Evolutionary conservation across 1,284 basidiomycete genomes (phyloP).

Genomic region (Anthracocystis panici-leucophaei): DNA sequence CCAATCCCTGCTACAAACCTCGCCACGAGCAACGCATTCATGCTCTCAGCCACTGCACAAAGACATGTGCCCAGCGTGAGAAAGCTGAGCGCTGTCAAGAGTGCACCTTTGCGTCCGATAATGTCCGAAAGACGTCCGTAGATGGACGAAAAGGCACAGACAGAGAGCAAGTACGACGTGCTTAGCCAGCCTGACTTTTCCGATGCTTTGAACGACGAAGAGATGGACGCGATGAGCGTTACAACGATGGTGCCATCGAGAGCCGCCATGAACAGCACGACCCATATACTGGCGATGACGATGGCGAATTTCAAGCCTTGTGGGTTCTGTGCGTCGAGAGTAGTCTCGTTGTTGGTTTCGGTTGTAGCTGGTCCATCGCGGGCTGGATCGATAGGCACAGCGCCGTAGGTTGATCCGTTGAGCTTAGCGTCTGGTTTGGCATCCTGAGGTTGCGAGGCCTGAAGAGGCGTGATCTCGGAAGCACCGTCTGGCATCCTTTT

Average conservation of each 20-base stretch:
- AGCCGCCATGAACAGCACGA: slow-evolving; percentile 63
- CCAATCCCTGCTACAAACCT: slow-evolving; percentile 71
- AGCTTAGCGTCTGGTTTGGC: neutral
- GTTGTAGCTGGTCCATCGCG: slow-evolving; percentile 9
- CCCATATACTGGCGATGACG: slow-evolving; percentile 64
- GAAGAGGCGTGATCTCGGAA: slow-evolving; percentile 27
- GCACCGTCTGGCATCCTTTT: slow-evolving; percentile 25
- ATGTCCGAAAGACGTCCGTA: slow-evolving; percentile 66
- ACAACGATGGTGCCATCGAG: slow-evolving; percentile 68
- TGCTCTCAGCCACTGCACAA: slow-evolving; percentile 60
- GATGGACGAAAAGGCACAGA: slow-evolving; percentile 66
- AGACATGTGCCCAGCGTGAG: slow-evolving; percentile 62
- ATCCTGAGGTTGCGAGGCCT: neutral
- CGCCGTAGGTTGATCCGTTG: slow-evolving; percentile 15
- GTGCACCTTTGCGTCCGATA: slow-evolving; percentile 65
- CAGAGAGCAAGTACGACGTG: slow-evolving; percentile 66
- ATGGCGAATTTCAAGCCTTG: slow-evolving; percentile 53
- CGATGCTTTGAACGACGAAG: slow-evolving; percentile 66
- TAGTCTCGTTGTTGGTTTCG: neutral
- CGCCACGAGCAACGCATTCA: slow-evolving; percentile 61
- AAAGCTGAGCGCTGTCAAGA: slow-evolving; percentile 62
- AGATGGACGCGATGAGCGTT: slow-evolving; percentile 62
- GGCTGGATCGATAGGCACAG: slow-evolving; percentile 1
- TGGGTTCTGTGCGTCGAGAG: slow-evolving; percentile 10
- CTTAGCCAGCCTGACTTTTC: slow-evolving; percentile 65